These are phyloP conservation scores for Exidia glandulosa DNA, from an alignment of 768 basidiomycete species.

Conservation along the genomic window DNA sequence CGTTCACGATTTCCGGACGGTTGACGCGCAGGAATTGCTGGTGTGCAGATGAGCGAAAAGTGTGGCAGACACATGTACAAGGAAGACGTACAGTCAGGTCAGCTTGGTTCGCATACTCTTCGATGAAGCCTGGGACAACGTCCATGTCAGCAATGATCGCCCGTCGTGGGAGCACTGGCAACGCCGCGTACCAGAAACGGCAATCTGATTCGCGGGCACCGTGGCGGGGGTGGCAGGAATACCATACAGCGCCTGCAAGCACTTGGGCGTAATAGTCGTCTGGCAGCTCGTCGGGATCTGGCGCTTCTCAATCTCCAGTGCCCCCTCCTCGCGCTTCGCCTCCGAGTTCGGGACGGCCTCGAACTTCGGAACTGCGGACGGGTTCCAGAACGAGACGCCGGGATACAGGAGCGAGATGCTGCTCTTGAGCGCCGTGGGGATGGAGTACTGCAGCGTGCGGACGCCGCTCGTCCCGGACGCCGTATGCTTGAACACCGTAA, in stretches of 20 bases:
- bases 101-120: conserved; percentile 19
- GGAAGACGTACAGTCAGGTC: conserved; percentile 8
- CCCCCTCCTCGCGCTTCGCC: too few relatives aligned
- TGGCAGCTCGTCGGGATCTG: conserved; percentile 41
- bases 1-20: conserved; percentile 11
- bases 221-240: conserved; percentile 12
- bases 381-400: conserved; percentile 55
- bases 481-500: conserved; percentile 43
- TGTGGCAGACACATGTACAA: too few relatives aligned
- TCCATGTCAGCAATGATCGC: neutral
- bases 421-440: conserved; percentile 38
- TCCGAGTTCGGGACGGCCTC: too few relatives aligned
- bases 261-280: conserved; percentile 18
- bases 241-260: conserved; percentile 7
- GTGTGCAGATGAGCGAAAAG: too few relatives aligned
- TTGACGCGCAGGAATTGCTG: conserved; percentile 2
- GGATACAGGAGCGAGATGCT: conserved; percentile 55
- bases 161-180: conserved; percentile 12
- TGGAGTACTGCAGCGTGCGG: conserved; percentile 48
- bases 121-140: conserved; percentile 16
- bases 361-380: conserved; percentile 28
- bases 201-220: conserved; percentile 39
- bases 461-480: conserved; percentile 38
- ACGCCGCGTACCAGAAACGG: conserved; percentile 29
- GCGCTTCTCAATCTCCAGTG: too few relatives aligned